Evolutionary conservation across 352 stramenopile genomes (phyloP), one percentile per base, ranked within the genome.

Genomic region (Lagenidium sp.): DNA sequence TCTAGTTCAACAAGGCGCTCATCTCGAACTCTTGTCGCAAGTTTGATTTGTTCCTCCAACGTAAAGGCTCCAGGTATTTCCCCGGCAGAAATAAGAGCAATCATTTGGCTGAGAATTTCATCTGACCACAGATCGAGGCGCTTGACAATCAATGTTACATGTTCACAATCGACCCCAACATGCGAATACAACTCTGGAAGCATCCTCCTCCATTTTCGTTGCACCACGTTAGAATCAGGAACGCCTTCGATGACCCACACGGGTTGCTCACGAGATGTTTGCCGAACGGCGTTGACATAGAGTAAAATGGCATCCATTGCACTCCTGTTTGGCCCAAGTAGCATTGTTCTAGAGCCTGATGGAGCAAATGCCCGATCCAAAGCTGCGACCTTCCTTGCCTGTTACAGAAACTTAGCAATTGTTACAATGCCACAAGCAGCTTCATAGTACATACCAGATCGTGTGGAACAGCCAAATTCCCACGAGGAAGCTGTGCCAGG

Each of bases 121-220:
- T 31, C 4, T 2, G 78, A 59, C 10, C 82, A 50, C n/a, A 64
- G 22, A 4, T 82, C 48, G 0, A 82, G 15, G 2, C 55, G 60
- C 36, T 84, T 74, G 2, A 86, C 49, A 1, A 87, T 20, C 8
- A 90, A 52, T 2, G 74, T 87, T 23, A 81, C 63, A 18, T 74
- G 55, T 16, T 72, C 52, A 6, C 65, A 76, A 20, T 67, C 57
- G 6, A 87, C 61, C 0, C 78, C 74, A 4, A 85, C 55, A 18
- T 51, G 63, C 7, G 72, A 53, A 44, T 82, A 85, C 3, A 84
- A 37, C 4, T 82, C 48, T 6, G 60, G 37, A 0, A 86, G 43
- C 11, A 78, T 20, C 3, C 53, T 23, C 4, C 57, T 63, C 77
- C 77, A 90, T 19, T 70, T 56, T 13, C 39, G 8, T 2, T 11